A percentile compares a stretch with the other conserved stretches of the same genome.
phyloP scores from a whole-genome alignment of 78 protist species.

The Bodo saltans region DNA sequence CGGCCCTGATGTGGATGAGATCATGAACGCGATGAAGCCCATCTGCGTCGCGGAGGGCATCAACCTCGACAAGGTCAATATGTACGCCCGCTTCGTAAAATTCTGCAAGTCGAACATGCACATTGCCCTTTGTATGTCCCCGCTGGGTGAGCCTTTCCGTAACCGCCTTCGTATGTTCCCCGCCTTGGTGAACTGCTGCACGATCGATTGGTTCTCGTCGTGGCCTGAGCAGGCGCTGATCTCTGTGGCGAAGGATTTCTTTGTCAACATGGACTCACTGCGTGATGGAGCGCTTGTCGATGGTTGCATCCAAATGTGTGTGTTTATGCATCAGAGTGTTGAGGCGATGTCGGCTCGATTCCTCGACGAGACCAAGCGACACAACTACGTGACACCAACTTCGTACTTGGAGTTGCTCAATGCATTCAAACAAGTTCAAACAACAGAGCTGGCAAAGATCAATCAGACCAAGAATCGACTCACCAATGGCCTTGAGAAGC shows the following conservation, averaged over 20 bases:
- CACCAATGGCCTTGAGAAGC: constrained; percentile 56
- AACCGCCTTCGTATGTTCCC: constrained; percentile 82
- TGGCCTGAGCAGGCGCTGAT: constrained; percentile 89
- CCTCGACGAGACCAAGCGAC: constrained; percentile 44
- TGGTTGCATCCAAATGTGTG: constrained; percentile 48
- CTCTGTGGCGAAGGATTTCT: constrained; percentile 59
- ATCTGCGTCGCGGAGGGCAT: constrained; percentile 37
- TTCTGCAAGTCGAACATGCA: constrained; percentile 66
- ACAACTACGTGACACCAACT: constrained; percentile 70
- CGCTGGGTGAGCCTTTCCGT: constrained; percentile 73
- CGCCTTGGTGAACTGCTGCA: constrained; percentile 75
- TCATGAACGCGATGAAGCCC: constrained; percentile 48
- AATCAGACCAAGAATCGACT: constrained; percentile 30
- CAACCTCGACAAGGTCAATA: constrained; percentile 41
- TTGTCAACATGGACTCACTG: neutral
- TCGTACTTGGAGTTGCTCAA: constrained; percentile 62
- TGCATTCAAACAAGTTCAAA: constrained; percentile 34
- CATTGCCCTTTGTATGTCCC: constrained; percentile 75
- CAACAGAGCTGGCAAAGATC: neutral
- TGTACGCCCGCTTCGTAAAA: constrained; percentile 41
- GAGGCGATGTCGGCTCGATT: constrained; percentile 2
- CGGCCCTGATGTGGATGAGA: constrained; percentile 55
- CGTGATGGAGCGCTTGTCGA: neutral
- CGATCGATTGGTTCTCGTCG: constrained; percentile 84
- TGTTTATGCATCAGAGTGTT: constrained; percentile 64